Conservation (phyloP, 1,284 basidiomycete genomes). For the Naganishia sp. region DNA sequence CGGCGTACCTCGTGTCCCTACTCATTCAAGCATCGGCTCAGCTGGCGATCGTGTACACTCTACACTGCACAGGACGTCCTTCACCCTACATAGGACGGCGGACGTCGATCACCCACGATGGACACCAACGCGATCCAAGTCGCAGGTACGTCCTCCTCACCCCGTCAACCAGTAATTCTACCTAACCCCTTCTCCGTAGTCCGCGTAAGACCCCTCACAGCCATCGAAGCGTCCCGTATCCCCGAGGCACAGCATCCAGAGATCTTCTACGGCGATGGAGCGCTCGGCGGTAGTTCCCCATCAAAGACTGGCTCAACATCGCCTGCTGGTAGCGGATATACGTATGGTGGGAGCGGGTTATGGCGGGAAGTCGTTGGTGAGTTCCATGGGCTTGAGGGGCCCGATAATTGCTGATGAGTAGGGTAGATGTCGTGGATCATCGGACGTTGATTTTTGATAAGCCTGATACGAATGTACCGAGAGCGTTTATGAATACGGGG, state of each 20-base stretch:
- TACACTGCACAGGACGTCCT: not conserved
- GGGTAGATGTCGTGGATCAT: constrained; percentile 56
- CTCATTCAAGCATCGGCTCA: too few species aligned
- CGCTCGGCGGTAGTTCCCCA: constrained; percentile 60
- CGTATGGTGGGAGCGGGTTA: constrained; percentile 34
- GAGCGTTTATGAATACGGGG: constrained; percentile 69
- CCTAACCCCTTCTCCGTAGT: constrained; percentile 59
- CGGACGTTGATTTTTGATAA: constrained; percentile 85
- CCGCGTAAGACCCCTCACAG: constrained; percentile 82
- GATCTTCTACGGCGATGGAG: constrained; percentile 77
- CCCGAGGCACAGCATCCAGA: constrained; percentile 61
- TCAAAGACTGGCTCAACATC: constrained; percentile 37
- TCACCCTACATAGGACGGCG: not conserved
- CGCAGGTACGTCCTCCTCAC: constrained; percentile 38
- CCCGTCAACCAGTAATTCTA: not conserved
- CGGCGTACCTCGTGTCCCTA: not conserved
- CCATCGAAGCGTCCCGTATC: constrained; percentile 77
- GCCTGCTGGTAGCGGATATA: constrained; percentile 23
- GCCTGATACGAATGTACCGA: constrained; percentile 75
- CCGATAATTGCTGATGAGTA: not conserved
- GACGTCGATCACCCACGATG: constrained; percentile 34
- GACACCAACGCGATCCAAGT: constrained; percentile 49
- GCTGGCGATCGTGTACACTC: too few species aligned
- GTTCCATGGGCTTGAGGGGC: constrained; percentile 28
- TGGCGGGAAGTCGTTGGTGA: constrained; percentile 52